phyloP scores from a whole-genome alignment of 257 asterid species.

The Scutellaria minor region DNA sequence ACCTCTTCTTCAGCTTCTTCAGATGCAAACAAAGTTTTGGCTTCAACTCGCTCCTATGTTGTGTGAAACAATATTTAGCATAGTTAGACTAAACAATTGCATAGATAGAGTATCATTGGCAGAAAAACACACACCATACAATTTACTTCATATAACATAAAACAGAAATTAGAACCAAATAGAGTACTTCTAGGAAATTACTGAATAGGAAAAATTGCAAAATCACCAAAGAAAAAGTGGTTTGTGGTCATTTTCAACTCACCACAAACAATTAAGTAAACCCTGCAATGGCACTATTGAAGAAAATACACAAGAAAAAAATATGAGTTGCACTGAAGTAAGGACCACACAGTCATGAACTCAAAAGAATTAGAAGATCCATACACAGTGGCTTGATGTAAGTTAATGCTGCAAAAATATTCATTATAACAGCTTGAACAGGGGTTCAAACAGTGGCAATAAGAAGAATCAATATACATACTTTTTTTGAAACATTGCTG shows the following conservation, averaged over 20 bases:
- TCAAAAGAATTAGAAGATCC: background rate
- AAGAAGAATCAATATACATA: background rate
- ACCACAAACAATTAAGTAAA: background rate
- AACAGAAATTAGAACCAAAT: slow-evolving; percentile 5
- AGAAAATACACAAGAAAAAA: background rate
- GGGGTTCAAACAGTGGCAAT: background rate
- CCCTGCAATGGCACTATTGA: slow-evolving; percentile 11
- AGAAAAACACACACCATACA: slow-evolving; percentile 14
- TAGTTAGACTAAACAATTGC: slow-evolving; percentile 10
- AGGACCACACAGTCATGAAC: background rate
- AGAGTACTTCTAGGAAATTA: slow-evolving; percentile 21
- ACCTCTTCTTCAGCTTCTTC: slow-evolving; percentile 94
- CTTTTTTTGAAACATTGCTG: background rate
- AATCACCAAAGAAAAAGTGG: slow-evolving; percentile 15
- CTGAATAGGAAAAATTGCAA: slow-evolving; percentile 5
- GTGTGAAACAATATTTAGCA: slow-evolving; percentile 28
- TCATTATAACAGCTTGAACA: background rate
- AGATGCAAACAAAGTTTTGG: slow-evolving; percentile 77
- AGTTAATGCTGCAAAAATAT: too few species aligned
- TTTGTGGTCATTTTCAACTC: too few species aligned
- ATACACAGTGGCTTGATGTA: too few species aligned
- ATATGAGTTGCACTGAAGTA: background rate
- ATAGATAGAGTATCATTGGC: background rate
- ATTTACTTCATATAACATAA: slow-evolving; percentile 12
- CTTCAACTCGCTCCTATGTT: slow-evolving; percentile 89